Evolutionary conservation across 169 alveolate genomes (phyloP), one percentile per base, ranked within the genome.

Genomic region (Amoebophrya sp.): DNA sequence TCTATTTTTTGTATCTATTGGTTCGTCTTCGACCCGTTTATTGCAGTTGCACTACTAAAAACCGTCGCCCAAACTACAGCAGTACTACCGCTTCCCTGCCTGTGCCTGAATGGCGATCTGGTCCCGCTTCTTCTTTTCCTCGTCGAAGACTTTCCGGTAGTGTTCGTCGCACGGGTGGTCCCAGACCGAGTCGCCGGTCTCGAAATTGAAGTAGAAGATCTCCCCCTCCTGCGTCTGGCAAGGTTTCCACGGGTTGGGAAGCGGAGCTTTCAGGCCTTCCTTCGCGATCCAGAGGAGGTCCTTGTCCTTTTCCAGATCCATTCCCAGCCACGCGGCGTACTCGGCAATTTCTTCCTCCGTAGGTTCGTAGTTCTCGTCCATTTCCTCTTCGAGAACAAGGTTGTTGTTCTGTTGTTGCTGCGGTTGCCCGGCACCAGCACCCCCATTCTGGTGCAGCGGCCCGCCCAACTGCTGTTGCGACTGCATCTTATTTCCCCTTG

Each of bases 81-180:
- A n/a, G n/a, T n/a, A n/a, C n/a, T n/a, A n/a, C n/a, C n/a, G n/a
- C n/a, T n/a, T n/a, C n/a, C n/a, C n/a, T n/a, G n/a, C n/a, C n/a
- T n/a, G n/a, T n/a, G n/a, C n/a, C n/a, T n/a, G n/a, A n/a, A n/a
- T n/a, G n/a, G n/a, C n/a, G n/a, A n/a, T 18, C 66, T 47, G 29
- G 18, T 47, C 66, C 18, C 66, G 66, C 18, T 47, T 77, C 89
- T 91, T 93, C 92, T 94, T 95, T 40, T 94, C 96, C 89, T 94
- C 93, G n/a, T 39, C 32, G 93, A 94, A 96, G 90, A 94, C 90
- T 77, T 95, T 92, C 90, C 94, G 93, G 89, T 97, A 97, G 94
- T 97, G 96, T 7, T 93, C 95, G 92, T 96, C 98, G 66, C 97
- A 95, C 0, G 98, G 98, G 77, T 96, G 98, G 77, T 96, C 98